A percentile compares a stretch with the other conserved stretches of the same genome.
Conservation (phyloP, 768 basidiomycete species). For the Krasilnikovozyma curviuscula region DNA sequence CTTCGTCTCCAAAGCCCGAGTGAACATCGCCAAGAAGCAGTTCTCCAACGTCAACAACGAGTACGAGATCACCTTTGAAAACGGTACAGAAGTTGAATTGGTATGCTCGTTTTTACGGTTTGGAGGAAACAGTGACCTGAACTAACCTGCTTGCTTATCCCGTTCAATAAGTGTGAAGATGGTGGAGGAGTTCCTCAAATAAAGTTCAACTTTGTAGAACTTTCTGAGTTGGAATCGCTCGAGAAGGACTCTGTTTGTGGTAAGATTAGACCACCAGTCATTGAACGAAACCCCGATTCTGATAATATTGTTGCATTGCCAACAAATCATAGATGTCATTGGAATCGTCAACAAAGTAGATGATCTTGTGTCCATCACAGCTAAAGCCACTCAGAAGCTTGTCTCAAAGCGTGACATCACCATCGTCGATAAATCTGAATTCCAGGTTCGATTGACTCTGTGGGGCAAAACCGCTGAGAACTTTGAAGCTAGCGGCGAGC, state of each 20-base stretch:
- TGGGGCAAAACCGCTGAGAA: constrained; percentile 51
- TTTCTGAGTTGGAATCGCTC: constrained; percentile 42
- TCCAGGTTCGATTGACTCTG: constrained; percentile 61
- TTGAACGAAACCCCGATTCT: too few relatives aligned
- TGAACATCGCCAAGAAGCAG: constrained; percentile 92
- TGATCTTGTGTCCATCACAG: constrained; percentile 47
- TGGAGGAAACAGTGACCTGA: neutral
- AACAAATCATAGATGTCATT: constrained; percentile 48
- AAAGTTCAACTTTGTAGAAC: constrained; percentile 59
- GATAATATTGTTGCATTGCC: neutral
- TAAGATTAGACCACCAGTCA: too few relatives aligned
- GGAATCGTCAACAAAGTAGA: constrained; percentile 64
- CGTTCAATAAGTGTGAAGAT: constrained; percentile 49
- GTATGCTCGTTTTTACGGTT: constrained; percentile 20
- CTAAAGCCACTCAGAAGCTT: constrained; percentile 51
- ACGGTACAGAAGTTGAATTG: constrained; percentile 65
- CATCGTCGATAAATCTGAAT: constrained; percentile 65
- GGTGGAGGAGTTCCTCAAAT: constrained; percentile 53
- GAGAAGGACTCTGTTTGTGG: constrained; percentile 70
- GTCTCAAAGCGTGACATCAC: constrained; percentile 75
- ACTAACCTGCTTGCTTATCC: neutral
- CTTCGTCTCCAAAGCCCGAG: constrained; percentile 68
- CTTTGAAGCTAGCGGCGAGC: constrained; percentile 30
- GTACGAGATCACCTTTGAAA: constrained; percentile 77
- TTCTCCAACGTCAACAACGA: constrained; percentile 78